Conservation (phyloP, 805 yeast species). For the Wickerhamiella lipophila region DNA sequence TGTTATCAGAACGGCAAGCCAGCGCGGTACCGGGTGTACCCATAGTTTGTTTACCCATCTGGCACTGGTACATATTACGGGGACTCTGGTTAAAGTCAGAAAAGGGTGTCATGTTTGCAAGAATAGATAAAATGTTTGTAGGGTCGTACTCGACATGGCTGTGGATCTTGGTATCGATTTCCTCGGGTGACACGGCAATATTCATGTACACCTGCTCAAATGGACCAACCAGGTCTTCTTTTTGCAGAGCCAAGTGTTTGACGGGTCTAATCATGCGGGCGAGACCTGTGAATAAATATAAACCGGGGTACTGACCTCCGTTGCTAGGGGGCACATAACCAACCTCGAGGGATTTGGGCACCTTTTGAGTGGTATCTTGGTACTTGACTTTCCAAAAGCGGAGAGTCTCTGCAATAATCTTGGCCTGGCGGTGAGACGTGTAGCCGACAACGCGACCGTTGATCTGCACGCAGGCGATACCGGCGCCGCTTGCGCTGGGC, state of each 20-base stretch:
- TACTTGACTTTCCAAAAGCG: slow-evolving; percentile 71
- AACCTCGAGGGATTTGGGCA: slow-evolving; percentile 79
- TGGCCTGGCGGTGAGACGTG: slow-evolving; percentile 84
- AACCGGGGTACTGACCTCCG: slow-evolving; percentile 95
- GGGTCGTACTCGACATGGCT: slow-evolving; percentile 92
- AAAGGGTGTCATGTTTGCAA: slow-evolving; percentile 95
- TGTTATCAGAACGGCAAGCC: slow-evolving; percentile 85
- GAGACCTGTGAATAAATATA: slow-evolving; percentile 79
- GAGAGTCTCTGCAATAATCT: slow-evolving; percentile 73
- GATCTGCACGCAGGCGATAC: slow-evolving; percentile 76
- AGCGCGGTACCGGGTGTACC: slow-evolving; percentile 98
- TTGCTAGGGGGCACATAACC: slow-evolving; percentile 95
- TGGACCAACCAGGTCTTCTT: slow-evolving; percentile 84
- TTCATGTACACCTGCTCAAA: slow-evolving; percentile 97
- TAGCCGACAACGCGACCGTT: slow-evolving; percentile 91
- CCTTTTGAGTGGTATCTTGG: slow-evolving; percentile 40
- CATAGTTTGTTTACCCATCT: slow-evolving; percentile 99
- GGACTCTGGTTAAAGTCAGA: slow-evolving; percentile 98
- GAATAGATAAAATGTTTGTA: slow-evolving; percentile 82
- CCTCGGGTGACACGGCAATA: slow-evolving; percentile 87
- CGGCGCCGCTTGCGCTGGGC: slow-evolving; percentile 75
- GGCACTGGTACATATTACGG: slow-evolving; percentile 99
- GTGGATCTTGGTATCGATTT: slow-evolving; percentile 68
- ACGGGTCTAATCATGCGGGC: slow-evolving; percentile 96
- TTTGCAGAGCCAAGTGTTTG: slow-evolving; percentile 72